Base-by-base conservation (phyloP, 768 basidiomycete genomes). In the Boletus reticuloceps region DNA sequence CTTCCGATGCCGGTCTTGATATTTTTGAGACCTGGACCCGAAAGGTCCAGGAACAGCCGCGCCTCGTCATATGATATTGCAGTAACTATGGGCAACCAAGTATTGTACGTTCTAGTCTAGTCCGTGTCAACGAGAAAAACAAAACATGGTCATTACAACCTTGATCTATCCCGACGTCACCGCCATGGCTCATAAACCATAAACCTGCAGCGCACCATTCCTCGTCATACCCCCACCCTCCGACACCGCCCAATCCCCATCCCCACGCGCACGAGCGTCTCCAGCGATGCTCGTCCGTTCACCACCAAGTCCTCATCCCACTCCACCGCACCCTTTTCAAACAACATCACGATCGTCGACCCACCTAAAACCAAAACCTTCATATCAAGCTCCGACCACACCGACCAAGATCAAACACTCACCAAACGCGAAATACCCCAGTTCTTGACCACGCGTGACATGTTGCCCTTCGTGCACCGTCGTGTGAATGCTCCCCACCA, bases 401-500 rank as follows among this genome's bases (percentile, higher is more conserved):
- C n/a, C 31, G 25, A 44, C 36, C 58, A n/a, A 27, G 42, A 58
- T 38, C 47, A 55, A 29, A 48, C 7, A 75, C 84, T 5, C 50
- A 91, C 95, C 96, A 63, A 98, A 98, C 0, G 94, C 94, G 65
- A 98, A 98, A 67, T 91, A 96, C 2, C 94, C 91, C 65, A 96
- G 83, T 66, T 98, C 96, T 58, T 98, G 82, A 3, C 94, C 94
- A 13, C 91, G 83, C 64, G 79, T 79, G 57, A 98, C 85, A 0
- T 75, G 61, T 20, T 96, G 82, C 1, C 94, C 94, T 63, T 95
- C 91, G 45, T 86, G 63, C n/a, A 94, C 88, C 0, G 93, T 94
- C 6, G 88, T 90, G 63, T 84, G 71, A 67, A 98, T 98, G 56
- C 86, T 91, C 11, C 91, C 94, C 13, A 91, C 95, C 91, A 94